Percentiles rank a stretch among this genome's conserved stretches.
Conservation (phyloP, 2,329 filamentous ascomycete species). For the Coniochaeta sp. region DNA sequence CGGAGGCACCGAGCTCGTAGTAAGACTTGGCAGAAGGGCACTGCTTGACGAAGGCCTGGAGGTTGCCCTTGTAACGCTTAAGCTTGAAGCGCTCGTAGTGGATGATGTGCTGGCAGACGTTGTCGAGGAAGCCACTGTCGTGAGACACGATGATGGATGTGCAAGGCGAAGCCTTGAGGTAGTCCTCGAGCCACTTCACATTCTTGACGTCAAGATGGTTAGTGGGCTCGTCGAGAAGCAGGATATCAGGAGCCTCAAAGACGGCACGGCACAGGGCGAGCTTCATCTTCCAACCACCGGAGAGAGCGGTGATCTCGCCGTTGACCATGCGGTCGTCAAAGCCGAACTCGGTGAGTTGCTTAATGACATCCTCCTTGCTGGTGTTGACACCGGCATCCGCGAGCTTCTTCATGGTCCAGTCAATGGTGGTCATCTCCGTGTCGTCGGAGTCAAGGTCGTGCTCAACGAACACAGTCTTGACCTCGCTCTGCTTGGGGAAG, state of each 20-base stretch:
- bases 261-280: conserved; percentile 97
- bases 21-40: conserved; percentile 90
- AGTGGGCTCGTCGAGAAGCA: conserved; percentile 96
- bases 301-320: conserved; percentile 83
- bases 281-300: conserved; percentile 99
- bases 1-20: conserved; percentile 96
- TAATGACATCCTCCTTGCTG: conserved; percentile 62
- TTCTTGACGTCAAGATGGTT: conserved; percentile 99
- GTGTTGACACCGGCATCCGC: conserved; percentile 66
- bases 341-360: conserved; percentile 77
- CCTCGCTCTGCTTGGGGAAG: conserved; percentile 98
- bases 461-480: conserved; percentile 99
- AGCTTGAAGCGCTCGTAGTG: conserved; percentile 99
- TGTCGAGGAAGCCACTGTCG: conserved; percentile 97
- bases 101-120: conserved; percentile 96
- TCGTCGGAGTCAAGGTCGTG: conserved; percentile 97
- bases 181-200: conserved; percentile 98
- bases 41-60: conserved; percentile 90
- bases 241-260: conserved; percentile 93
- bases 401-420: conserved; percentile 98
- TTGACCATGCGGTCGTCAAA: conserved; percentile 74
- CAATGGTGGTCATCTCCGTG: conserved; percentile 96
- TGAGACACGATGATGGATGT: conserved; percentile 99
- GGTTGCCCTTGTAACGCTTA: conserved; percentile 94
- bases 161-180: conserved; percentile 90